Evolutionary conservation across 768 basidiomycete genomes (phyloP), one percentile per base, ranked within the genome.

Genomic region (Albatrellus ellisii): DNA sequence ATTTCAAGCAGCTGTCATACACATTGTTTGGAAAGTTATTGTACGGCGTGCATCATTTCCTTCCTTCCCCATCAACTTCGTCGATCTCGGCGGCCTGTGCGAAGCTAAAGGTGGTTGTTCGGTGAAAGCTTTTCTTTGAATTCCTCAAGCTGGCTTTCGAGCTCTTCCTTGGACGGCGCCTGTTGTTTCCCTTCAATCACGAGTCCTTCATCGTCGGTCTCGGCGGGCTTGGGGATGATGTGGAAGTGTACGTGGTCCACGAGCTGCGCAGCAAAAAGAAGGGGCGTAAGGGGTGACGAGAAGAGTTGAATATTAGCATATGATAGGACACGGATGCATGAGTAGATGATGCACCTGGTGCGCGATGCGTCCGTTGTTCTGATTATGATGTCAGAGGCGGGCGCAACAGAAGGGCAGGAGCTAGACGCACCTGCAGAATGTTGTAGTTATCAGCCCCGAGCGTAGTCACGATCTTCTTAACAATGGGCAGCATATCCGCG

Each of bases 181-280:
- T 77, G 62, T 1, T 67, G 57, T 1, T 86, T 86, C 94, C 94
- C 97, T 14, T 73, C 75, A 42, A 97, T 63, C 10, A 75, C 75
- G 21, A 99, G 69, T 4, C 94, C 94, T 50, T 83, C 77, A 4
- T 70, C 56, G 34, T 77, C 72, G 4, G 63, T 61, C 2, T 55
- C 68, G n/a, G 61, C 56, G 0, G 85, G 88, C 58, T 95, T 97
- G 3, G 92, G 91, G 47, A 97, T 92, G 51, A 97, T 70, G 54
- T 97, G 90, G 63, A 90, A 90, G 58, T 94, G 89, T 11, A 90
- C 88, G 52, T 94, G 90, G 42, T 78, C 73, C 21, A 94, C 88
- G 39, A 73, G 65, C 77, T 80, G 32, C 33, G 39, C 17, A 31
- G 3, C 29, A 7, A 17, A 15, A 5, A 3, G 14, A 3, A n/a